Percentiles rank a stretch among this genome's conserved stretches.
Conservation (phyloP, 2,329 filamentous ascomycete genomes). For the Phyllosticta citribraziliensis region DNA sequence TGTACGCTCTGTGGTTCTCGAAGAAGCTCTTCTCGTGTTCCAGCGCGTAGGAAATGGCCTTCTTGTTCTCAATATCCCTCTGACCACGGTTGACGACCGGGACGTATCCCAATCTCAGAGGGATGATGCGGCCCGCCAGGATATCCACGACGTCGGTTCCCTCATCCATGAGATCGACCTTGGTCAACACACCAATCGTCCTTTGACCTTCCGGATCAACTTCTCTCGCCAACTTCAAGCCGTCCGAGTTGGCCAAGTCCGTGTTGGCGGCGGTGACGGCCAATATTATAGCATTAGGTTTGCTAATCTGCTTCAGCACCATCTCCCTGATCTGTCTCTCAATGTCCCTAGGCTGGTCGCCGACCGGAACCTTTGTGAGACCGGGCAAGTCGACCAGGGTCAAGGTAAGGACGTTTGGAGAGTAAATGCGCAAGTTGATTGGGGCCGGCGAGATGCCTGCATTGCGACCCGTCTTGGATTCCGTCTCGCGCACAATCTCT, state of each 20-base stretch:
- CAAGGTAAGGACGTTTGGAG: conserved; percentile 91
- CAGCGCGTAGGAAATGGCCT: conserved; percentile 79
- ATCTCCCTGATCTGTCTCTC: conserved; percentile 95
- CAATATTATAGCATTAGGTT: conserved; percentile 95
- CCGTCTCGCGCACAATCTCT: conserved; percentile 93
- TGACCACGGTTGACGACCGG: conserved; percentile 97
- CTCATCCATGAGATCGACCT: conserved; percentile 98
- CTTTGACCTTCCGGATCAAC: conserved; percentile 95
- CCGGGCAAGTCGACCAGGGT: conserved; percentile 95
- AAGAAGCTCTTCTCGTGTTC: conserved; percentile 96
- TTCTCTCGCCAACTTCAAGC: conserved; percentile 88
- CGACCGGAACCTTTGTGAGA: conserved; percentile 91
- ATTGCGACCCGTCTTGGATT: conserved; percentile 92
- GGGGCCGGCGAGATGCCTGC: conserved; percentile 91
- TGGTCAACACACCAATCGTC: conserved; percentile 96
- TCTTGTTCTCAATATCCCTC: conserved; percentile 97
- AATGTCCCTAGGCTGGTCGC: conserved; percentile 93
- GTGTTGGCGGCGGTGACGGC: conserved; percentile 95
- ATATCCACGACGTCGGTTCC: conserved; percentile 98
- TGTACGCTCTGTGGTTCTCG: conserved; percentile 95
- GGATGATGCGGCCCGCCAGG: conserved; percentile 93
- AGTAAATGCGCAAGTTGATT: conserved; percentile 98
- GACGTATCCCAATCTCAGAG: conserved; percentile 86
- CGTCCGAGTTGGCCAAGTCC: conserved; percentile 97
- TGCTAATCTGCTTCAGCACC: conserved; percentile 97